These are phyloP conservation scores for Gracilaria domingensis DNA, from an alignment of 23 red algal genomes.

Conservation along the genomic window DNA sequence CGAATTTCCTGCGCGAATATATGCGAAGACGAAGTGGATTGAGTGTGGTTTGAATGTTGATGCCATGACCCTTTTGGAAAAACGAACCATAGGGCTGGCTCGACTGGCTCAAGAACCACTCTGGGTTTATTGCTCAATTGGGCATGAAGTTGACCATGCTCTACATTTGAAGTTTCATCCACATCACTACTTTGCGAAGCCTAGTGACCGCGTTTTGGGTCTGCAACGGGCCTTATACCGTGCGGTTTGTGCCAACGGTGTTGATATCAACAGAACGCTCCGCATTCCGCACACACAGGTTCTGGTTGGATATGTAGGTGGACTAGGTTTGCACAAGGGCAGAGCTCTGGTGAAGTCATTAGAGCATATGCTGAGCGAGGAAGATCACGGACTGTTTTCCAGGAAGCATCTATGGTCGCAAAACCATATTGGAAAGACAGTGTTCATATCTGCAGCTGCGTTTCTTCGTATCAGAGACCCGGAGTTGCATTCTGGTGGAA, in stretches of 20 bases:
- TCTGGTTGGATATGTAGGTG: conserved; percentile 76
- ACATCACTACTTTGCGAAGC: conserved; percentile 59
- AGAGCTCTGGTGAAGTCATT: conserved; percentile 60
- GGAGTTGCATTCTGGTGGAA: conserved; percentile 66
- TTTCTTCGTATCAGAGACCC: conserved; percentile 88
- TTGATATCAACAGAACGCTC: conserved; percentile 91
- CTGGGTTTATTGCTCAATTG: conserved; percentile 84
- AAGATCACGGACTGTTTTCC: conserved; percentile 59
- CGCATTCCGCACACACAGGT: conserved; percentile 69
- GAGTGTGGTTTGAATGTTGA: conserved; percentile 44
- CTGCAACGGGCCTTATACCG: conserved; percentile 76
- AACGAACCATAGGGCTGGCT: conserved; percentile 81
- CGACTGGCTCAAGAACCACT: conserved; percentile 89
- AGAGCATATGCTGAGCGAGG: conserved; percentile 38
- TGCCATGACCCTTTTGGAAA: conserved; percentile 62
- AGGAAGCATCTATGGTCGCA: conserved; percentile 73
- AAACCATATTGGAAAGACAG: conserved; percentile 67
- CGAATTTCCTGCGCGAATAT: conserved; percentile 61
- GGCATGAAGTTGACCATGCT: conserved; percentile 58
- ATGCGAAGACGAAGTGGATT: conserved; percentile 55
- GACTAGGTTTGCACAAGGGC: conserved; percentile 83
- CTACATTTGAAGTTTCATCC: conserved; percentile 63
- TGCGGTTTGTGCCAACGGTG: conserved; percentile 68
- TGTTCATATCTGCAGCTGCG: conserved; percentile 81
- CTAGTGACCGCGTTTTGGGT: conserved; percentile 53